Conservation (phyloP, 2,329 filamentous ascomycete species). For the Claviceps paspali region DNA sequence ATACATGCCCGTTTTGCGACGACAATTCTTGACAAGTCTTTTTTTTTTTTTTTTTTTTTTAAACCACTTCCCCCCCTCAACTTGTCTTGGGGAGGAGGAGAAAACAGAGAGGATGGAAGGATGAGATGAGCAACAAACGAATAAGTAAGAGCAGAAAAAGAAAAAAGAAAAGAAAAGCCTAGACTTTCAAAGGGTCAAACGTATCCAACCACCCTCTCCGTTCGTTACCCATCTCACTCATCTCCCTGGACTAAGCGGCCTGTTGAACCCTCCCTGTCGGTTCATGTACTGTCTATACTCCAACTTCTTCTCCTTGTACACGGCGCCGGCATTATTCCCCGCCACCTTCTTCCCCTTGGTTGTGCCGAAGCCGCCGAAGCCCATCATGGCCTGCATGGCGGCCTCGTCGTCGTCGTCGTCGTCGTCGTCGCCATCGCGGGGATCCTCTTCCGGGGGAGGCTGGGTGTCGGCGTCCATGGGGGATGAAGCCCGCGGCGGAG, state of each 20-base stretch:
- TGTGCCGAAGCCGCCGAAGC: slow-evolving; percentile 69
- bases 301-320: slow-evolving; percentile 85
- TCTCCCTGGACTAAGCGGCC: slow-evolving; percentile 49
- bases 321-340: slow-evolving; percentile 70
- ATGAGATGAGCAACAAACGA: too few relatives aligned
- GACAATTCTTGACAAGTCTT: not conserved
- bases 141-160: too few relatives aligned
- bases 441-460: too few relatives aligned
- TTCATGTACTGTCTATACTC: slow-evolving; percentile 98
- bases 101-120: too few relatives aligned
- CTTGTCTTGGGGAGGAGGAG: too few relatives aligned
- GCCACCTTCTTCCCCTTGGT: slow-evolving; percentile 82
- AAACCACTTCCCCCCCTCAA: too few relatives aligned
- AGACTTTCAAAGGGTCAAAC: too few relatives aligned
- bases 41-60: too few relatives aligned
- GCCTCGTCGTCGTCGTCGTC: slow-evolving; percentile 52
- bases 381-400: slow-evolving; percentile 76
- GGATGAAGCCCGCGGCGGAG: too few relatives aligned
- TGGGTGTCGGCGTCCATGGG: not conserved
- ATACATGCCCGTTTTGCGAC: slow-evolving; percentile 7
- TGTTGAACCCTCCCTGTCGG: slow-evolving; percentile 65
- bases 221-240: too few relatives aligned
- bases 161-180: too few relatives aligned
- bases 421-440: slow-evolving; percentile 14
- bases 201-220: too few relatives aligned